Evolutionary conservation across 208 protist genomes (phyloP).

Genomic region (Vickermania ingenoplastis): DNA sequence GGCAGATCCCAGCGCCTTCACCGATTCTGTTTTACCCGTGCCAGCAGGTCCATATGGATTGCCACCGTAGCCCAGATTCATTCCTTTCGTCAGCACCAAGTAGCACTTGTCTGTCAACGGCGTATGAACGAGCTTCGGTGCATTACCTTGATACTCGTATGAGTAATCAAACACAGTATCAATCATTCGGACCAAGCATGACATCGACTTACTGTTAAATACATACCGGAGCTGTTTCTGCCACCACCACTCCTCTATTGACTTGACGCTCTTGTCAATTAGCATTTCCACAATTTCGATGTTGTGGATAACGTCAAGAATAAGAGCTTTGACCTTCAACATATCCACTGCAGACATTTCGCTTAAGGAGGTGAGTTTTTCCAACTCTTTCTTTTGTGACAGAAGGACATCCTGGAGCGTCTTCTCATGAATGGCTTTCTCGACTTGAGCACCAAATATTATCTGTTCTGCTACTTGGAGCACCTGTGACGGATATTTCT

Average conservation of each 20-base stretch:
- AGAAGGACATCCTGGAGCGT: slow-evolving; percentile 22
- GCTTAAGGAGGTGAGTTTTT: slow-evolving; percentile 54
- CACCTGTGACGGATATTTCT: slow-evolving; percentile 87
- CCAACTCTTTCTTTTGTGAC: slow-evolving; percentile 36
- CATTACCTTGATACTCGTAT: slow-evolving; percentile 94
- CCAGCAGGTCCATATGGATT: slow-evolving; percentile 96
- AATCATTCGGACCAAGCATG: slow-evolving; percentile 86
- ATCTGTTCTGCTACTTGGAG: slow-evolving; percentile 80
- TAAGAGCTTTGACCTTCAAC: slow-evolving; percentile 90
- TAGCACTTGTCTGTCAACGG: slow-evolving; percentile 94
- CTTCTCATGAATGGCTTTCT: slow-evolving; percentile 36
- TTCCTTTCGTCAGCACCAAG: slow-evolving; percentile 95
- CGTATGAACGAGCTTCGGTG: slow-evolving; percentile 90
- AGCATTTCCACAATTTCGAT: slow-evolving; percentile 91
- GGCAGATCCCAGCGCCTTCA: slow-evolving; percentile 88
- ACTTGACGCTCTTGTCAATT: slow-evolving; percentile 26
- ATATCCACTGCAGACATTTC: slow-evolving; percentile 27
- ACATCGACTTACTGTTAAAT: slow-evolving; percentile 23
- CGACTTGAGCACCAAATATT: slow-evolving; percentile 65
- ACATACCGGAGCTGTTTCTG: slow-evolving; percentile 96
- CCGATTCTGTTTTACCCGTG: slow-evolving; percentile 97
- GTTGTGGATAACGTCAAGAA: slow-evolving; percentile 95
- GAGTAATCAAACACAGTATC: slow-evolving; percentile 94
- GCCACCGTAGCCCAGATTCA: slow-evolving; percentile 94
- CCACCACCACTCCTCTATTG: slow-evolving; percentile 89